Percentiles rank a stretch among this genome's conserved stretches.
Conservation (phyloP, 2,329 filamentous ascomycete species). For the Penicillium sp. region DNA sequence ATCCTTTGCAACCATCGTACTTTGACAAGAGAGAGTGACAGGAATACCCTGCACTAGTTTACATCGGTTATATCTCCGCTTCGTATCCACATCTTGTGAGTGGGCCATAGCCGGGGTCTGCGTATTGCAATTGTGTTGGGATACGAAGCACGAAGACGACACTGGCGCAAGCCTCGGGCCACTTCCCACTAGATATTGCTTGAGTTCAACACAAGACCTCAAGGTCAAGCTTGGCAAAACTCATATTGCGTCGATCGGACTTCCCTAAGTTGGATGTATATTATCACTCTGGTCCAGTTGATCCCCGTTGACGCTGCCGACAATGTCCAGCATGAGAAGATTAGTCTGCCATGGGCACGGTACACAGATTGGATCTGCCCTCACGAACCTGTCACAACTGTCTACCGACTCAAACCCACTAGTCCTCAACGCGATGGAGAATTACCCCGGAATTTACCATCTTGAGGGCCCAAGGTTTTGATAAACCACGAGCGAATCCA, state of each 20-base stretch:
- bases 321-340: background rate
- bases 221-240: constrained; percentile 8
- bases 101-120: constrained; percentile 3
- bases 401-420: background rate
- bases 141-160: background rate
- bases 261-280: background rate
- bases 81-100: constrained; percentile 4
- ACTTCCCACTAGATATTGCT: constrained; percentile 13
- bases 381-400: background rate
- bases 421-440: background rate
- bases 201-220: constrained; percentile 9
- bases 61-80: background rate
- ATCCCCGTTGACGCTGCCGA: background rate
- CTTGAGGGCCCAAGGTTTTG: background rate
- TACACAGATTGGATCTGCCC: background rate
- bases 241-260: constrained; percentile 3
- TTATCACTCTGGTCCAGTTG: background rate
- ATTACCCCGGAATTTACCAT: constrained; percentile 3
- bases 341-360: background rate
- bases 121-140: background rate
- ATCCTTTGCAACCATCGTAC: background rate
- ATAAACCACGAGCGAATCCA: constrained; percentile 4
- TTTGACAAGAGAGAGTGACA: background rate
- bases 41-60: background rate
- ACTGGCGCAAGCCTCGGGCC: background rate